A percentile compares a stretch with the other conserved stretches of the same genome.
These are phyloP conservation scores for Cupressus sempervirens DNA, from an alignment of 75 land plant genomes.

Conservation along the genomic window DNA sequence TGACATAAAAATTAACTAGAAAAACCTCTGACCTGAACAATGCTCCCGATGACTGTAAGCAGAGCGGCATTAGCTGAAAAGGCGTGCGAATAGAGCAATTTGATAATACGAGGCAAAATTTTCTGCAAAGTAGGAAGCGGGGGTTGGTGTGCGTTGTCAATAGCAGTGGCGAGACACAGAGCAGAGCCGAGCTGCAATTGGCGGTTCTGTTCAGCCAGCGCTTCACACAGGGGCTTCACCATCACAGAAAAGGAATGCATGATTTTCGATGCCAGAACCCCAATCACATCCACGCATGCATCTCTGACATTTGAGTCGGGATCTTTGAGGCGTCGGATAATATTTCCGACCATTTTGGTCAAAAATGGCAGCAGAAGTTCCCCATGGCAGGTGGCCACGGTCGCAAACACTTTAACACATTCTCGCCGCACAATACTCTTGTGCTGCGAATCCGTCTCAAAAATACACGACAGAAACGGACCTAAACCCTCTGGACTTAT, in stretches of 20 bases:
- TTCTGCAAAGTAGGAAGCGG: slow-evolving; percentile 34
- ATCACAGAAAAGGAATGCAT: slow-evolving; percentile 30
- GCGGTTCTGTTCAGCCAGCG: slow-evolving; percentile 67
- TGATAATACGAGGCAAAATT: slow-evolving; percentile 47
- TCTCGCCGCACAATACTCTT: slow-evolving; percentile 65
- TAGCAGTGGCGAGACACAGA: slow-evolving; percentile 58
- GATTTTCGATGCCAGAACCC: slow-evolving; percentile 36
- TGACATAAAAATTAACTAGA: not conserved
- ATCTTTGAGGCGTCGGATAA: slow-evolving; percentile 73
- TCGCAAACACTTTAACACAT: slow-evolving; percentile 57
- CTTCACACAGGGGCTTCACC: slow-evolving; percentile 73
- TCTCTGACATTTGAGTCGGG: slow-evolving; percentile 64
- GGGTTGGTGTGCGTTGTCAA: slow-evolving; percentile 31
- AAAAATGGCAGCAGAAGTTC: slow-evolving; percentile 42
- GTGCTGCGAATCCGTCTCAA: slow-evolving; percentile 65
- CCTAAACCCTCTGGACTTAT: slow-evolving; percentile 43
- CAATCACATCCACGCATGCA: slow-evolving; percentile 66
- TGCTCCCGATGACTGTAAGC: slow-evolving; percentile 62
- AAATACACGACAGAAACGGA: slow-evolving; percentile 56
- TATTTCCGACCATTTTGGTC: slow-evolving; percentile 45
- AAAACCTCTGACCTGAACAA: slow-evolving; percentile 47
- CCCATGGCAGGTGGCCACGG: slow-evolving; percentile 37
- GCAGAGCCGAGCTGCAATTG: slow-evolving; percentile 67
- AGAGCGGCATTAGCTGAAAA: slow-evolving; percentile 69
- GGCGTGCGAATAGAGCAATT: slow-evolving; percentile 56